A percentile compares a stretch with the other conserved stretches of the same genome.
Conservation (phyloP, 106 monocot species). For the Dactylorhiza incarnata region DNA sequence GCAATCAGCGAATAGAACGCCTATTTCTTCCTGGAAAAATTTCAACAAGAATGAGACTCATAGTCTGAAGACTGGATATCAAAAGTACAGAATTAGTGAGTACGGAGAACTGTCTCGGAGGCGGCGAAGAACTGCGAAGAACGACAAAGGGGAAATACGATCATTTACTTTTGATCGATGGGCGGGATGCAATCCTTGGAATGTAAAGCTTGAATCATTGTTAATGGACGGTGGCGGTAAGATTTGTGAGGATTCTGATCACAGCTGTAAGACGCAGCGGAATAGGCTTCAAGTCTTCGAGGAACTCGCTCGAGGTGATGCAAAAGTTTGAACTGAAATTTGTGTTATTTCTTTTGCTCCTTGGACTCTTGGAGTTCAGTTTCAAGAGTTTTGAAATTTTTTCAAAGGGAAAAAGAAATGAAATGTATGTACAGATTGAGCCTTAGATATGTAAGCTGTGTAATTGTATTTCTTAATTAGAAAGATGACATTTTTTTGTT, state of each 20-base stretch:
- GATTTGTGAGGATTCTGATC: slow-evolving; percentile 5
- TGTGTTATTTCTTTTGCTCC: background rate
- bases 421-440: background rate
- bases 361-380: background rate
- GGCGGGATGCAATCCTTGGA: background rate
- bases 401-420: background rate
- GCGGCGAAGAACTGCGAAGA: slow-evolving; percentile 5
- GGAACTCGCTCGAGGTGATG: slow-evolving; percentile 4
- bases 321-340: slow-evolving; percentile 2
- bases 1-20: background rate
- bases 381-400: background rate
- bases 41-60: background rate
- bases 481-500: background rate
- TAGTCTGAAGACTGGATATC: background rate
- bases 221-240: background rate
- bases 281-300: slow-evolving; percentile 9
- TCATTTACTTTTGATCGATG: background rate
- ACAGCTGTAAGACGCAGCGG: background rate
- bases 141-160: background rate
- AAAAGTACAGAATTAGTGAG: background rate
- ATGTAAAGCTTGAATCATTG: background rate
- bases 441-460: background rate
- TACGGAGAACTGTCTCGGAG: background rate
- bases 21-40: background rate
- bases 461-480: background rate